phyloP scores from a whole-genome alignment of 306 rosid genomes.

The Purshia tridentata region DNA sequence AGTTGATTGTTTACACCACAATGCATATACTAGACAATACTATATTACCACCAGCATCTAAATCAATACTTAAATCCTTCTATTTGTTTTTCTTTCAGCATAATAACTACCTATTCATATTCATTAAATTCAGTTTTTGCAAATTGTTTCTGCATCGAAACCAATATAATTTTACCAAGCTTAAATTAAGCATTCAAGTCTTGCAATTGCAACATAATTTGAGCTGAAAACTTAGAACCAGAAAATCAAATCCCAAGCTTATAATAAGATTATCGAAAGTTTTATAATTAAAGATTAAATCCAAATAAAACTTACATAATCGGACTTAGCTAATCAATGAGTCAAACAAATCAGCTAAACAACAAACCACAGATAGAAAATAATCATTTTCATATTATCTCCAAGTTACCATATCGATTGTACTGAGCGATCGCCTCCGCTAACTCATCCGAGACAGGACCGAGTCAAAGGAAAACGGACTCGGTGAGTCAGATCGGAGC shows the following conservation, averaged over 20 bases:
- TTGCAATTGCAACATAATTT: not conserved
- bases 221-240: slow-evolving; percentile 4
- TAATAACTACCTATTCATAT: not conserved
- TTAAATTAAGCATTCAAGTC: slow-evolving; percentile 5
- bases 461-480: slow-evolving; percentile 27
- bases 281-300: slow-evolving; percentile 9
- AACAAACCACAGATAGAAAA: slow-evolving; percentile 6
- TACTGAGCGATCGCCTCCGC: slow-evolving; percentile 55
- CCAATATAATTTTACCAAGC: not conserved
- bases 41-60: not conserved
- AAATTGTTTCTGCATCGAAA: not conserved
- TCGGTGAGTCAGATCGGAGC: slow-evolving; percentile 47
- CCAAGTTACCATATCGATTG: slow-evolving; percentile 80
- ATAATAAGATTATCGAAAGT: not conserved
- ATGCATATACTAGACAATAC: not conserved
- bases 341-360: slow-evolving; percentile 39
- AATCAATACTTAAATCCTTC: not conserved
- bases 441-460: slow-evolving; percentile 79
- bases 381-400: not conserved
- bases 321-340: slow-evolving; percentile 42
- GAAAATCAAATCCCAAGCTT: not conserved
- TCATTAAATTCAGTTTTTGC: not conserved
- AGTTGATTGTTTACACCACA: not conserved
- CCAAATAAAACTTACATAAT: slow-evolving; percentile 24
- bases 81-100: not conserved